A percentile compares a stretch with the other conserved stretches of the same genome.
phyloP scores from a whole-genome alignment of 2,329 filamentous ascomycete genomes.

The Colletotrichum sp. region DNA sequence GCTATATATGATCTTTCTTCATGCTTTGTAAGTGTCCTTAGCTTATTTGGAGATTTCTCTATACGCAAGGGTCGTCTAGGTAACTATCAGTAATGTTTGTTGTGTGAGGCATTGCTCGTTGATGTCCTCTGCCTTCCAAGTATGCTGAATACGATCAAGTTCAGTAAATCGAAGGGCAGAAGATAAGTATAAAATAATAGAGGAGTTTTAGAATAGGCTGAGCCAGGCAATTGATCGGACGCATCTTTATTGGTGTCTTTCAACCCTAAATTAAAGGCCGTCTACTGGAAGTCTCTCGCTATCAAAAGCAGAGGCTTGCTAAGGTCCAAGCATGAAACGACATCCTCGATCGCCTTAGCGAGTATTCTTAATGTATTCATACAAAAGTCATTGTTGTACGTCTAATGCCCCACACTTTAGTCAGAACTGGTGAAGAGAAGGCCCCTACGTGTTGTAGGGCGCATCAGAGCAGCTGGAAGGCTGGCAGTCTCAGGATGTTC shows the following conservation, averaged over 20 bases:
- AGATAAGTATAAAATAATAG: fast-evolving
- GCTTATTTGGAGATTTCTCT: neutral
- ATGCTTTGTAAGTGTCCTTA: fast-evolving
- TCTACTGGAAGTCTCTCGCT: neutral
- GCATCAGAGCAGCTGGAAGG: neutral
- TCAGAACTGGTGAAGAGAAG: fast-evolving
- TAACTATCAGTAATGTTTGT: too few species aligned
- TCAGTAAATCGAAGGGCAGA: fast-evolving
- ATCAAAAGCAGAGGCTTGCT: neutral
- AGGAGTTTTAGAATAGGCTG: too few species aligned
- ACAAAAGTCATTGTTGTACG: fast-evolving
- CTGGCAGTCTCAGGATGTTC: too few species aligned
- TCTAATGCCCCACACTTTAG: neutral
- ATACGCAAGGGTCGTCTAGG: too few species aligned
- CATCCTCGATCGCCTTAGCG: neutral
- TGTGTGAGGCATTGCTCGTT: fast-evolving
- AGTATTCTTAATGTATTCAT: fast-evolving
- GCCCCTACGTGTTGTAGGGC: fast-evolving
- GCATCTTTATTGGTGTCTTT: neutral
- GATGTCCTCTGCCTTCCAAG: fast-evolving
- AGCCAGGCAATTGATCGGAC: neutral
- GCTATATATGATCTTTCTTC: neutral
- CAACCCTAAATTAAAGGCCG: neutral
- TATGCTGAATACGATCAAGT: neutral
- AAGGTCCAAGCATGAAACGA: too few species aligned